A percentile compares a stretch with the other conserved stretches of the same genome.
phyloP scores from a whole-genome alignment of 345 rosid species.

The Eucalyptus polyanthemos region DNA sequence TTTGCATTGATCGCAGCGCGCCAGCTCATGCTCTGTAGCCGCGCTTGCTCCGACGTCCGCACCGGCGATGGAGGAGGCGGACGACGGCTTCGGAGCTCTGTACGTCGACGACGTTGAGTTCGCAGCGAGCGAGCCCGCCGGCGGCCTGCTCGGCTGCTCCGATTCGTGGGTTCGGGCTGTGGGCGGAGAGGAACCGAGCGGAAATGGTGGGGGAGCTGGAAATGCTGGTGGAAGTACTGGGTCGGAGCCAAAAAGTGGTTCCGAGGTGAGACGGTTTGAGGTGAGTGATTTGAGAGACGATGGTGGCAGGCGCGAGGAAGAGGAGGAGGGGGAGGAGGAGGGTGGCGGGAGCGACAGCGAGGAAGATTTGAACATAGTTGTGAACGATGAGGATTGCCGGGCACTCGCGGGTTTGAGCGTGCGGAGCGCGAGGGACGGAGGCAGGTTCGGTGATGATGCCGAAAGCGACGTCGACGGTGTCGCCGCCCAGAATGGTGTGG shows the following conservation, averaged over 20 bases:
- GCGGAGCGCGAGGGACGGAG: background rate
- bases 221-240: background rate
- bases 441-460: background rate
- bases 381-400: slow-evolving; percentile 44
- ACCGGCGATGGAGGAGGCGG: slow-evolving; percentile 23
- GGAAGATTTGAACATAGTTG: slow-evolving; percentile 54
- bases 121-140: slow-evolving; percentile 12
- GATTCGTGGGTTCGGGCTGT: background rate
- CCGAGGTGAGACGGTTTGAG: background rate
- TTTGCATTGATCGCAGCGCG: background rate
- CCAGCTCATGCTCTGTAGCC: background rate
- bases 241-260: background rate
- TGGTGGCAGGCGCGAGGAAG: background rate
- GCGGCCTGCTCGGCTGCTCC: background rate
- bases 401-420: background rate
- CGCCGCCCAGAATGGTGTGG: background rate
- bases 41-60: background rate
- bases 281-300: background rate
- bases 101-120: slow-evolving; percentile 33
- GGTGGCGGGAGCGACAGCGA: slow-evolving; percentile 38
- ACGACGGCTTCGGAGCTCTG: slow-evolving; percentile 55
- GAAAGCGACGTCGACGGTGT: background rate
- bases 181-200: background rate
- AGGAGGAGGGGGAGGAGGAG: slow-evolving; percentile 7
- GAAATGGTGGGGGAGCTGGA: background rate